These are phyloP conservation scores for Chlorella vulgaris DNA, from an alignment of 139 green algal species.

Conservation along the genomic window DNA sequence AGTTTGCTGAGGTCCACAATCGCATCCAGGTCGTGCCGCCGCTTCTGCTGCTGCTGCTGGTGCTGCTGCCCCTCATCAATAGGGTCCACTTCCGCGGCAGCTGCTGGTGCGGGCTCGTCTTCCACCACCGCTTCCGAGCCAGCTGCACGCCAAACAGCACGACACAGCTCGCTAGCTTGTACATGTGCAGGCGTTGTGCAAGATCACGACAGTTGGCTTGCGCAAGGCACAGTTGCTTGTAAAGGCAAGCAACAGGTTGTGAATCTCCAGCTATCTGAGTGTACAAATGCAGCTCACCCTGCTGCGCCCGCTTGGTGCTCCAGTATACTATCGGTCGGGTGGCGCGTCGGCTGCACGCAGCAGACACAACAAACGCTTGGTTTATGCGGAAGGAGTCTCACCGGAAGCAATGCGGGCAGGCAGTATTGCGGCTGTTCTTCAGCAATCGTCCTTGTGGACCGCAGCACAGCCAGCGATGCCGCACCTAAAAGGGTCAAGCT, in stretches of 20 bases:
- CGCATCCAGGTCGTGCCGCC: background rate
- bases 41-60: background rate
- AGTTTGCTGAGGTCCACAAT: constrained; percentile 20
- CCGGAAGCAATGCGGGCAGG: background rate
- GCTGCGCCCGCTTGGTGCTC: constrained; percentile 35
- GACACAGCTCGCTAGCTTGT: too few relatives aligned
- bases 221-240: too few relatives aligned
- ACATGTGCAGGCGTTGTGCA: too few relatives aligned
- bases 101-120: background rate
- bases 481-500: constrained; percentile 55
- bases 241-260: too few relatives aligned
- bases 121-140: too few relatives aligned
- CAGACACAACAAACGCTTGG: background rate
- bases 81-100: background rate
- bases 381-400: too few relatives aligned
- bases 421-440: background rate
- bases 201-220: too few relatives aligned
- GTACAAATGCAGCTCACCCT: background rate
- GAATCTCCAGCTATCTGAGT: too few relatives aligned
- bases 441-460: too few relatives aligned
- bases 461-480: background rate
- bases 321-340: constrained; percentile 41
- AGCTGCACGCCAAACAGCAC: too few relatives aligned
- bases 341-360: constrained; percentile 12
- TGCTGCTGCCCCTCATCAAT: background rate